phyloP scores from a whole-genome alignment of 306 rosid genomes.

The Casuarina cunninghamiana region DNA sequence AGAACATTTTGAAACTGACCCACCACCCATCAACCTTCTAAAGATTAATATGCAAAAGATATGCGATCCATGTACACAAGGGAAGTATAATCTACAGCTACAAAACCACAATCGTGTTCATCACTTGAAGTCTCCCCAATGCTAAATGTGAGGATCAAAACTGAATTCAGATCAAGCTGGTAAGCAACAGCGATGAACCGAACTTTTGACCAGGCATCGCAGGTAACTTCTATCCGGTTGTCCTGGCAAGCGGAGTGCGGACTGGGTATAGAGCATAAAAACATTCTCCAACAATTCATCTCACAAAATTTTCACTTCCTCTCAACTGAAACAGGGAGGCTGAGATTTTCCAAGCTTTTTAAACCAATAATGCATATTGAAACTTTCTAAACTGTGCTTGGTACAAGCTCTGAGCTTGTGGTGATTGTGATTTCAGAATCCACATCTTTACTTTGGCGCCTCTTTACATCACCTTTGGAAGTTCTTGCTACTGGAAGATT shows the following conservation, averaged over 20 bases:
- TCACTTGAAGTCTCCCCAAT: constrained; percentile 3
- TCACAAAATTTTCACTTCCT: constrained; percentile 36
- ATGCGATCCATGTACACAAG: constrained; percentile 17
- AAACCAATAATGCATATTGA: constrained; percentile 32
- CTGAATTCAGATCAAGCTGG: not conserved
- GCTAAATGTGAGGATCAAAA: constrained; percentile 13
- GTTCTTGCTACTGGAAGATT: constrained; percentile 42
- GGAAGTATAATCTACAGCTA: constrained; percentile 34
- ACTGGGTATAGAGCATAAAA: constrained; percentile 24
- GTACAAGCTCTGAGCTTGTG: constrained; percentile 66
- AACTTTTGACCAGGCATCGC: constrained; percentile 20
- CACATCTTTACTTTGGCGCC: constrained; percentile 43
- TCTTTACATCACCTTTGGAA: constrained; percentile 44
- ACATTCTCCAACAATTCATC: constrained; percentile 30
- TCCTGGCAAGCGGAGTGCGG: constrained; percentile 35
- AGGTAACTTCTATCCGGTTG: constrained; percentile 24
- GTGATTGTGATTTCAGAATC: constrained; percentile 51
- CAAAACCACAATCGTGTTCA: constrained; percentile 28
- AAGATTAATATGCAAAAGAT: not conserved
- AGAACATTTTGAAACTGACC: not conserved
- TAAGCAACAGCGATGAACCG: constrained; percentile 5
- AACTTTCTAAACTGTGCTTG: constrained; percentile 54
- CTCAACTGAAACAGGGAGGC: constrained; percentile 30
- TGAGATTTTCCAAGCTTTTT: constrained; percentile 15
- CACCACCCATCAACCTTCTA: not conserved